These are phyloP conservation scores for Trypanosoma melophagium DNA, from an alignment of 208 protist species.

Conservation along the genomic window DNA sequence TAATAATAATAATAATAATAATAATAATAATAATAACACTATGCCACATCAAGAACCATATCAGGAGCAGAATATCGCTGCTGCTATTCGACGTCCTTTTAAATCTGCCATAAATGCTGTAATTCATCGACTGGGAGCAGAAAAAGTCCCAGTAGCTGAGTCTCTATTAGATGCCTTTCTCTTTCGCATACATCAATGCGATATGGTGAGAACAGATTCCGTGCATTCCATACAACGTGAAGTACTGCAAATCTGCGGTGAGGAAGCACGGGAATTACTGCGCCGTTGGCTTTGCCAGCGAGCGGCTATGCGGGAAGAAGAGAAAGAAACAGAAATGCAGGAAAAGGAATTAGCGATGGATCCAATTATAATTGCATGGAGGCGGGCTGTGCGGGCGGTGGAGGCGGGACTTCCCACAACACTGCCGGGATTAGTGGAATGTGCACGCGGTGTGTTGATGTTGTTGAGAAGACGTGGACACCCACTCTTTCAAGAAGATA, in stretches of 20 bases:
- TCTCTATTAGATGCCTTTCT: conserved; percentile 11
- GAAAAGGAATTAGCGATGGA: too few species aligned
- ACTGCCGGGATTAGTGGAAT: conserved; percentile 19
- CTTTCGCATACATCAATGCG: too few species aligned
- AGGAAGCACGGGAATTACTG: conserved; percentile 3
- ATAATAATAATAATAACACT: not conserved
- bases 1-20: not conserved
- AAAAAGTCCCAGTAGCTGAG: not conserved
- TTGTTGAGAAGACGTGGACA: conserved; percentile 6
- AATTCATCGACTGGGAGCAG: not conserved
- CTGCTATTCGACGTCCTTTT: conserved; percentile 14
- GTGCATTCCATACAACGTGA: conserved; percentile 5
- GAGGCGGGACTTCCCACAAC: conserved; percentile 18
- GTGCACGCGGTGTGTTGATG: conserved; percentile 2
- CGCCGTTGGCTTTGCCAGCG: conserved; percentile 8
- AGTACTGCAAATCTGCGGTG: conserved; percentile 8
- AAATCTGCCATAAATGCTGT: conserved; percentile 10
- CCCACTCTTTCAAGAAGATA: not conserved
- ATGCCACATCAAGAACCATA: not conserved
- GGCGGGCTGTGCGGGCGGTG: not conserved
- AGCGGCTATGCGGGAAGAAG: not conserved
- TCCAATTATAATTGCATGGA: conserved; percentile 2
- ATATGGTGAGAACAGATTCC: too few species aligned
- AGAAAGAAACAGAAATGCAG: too few species aligned
- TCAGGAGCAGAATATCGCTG: not conserved